Conservation (phyloP, 208 protist species). For the Sergeia podlipaevii region DNA sequence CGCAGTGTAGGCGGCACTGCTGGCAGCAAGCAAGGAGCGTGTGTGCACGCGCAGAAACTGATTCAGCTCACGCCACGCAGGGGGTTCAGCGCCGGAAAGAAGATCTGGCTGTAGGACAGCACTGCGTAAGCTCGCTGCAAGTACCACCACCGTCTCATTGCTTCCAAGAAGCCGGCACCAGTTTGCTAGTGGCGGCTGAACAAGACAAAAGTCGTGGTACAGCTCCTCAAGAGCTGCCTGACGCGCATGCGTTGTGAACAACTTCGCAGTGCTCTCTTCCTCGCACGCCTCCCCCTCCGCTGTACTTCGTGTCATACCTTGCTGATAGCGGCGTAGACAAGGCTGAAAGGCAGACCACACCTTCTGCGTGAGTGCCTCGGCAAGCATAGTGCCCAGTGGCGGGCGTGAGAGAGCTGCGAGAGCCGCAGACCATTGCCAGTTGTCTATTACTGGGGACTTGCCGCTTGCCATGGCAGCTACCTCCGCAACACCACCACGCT, state of each 20-base stretch:
- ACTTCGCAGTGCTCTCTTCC: no score
- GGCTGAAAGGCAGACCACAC: slow-evolving; percentile 12
- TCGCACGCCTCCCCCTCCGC: no score
- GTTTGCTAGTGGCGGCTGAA: slow-evolving; percentile 25
- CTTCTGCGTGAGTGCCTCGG: slow-evolving; percentile 18
- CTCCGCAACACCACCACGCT: not conserved
- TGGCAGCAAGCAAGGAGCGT: slow-evolving; percentile 9
- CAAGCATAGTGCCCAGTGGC: slow-evolving; percentile 17
- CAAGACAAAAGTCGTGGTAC: slow-evolving; percentile 20
- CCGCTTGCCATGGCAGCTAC: no score
- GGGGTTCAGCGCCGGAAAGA: slow-evolving; percentile 50
- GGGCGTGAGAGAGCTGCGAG: slow-evolving; percentile 14
- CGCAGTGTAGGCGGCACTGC: no score
- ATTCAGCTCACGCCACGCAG: slow-evolving; percentile 37
- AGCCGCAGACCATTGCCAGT: slow-evolving; percentile 15
- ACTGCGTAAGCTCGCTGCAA: slow-evolving; percentile 54
- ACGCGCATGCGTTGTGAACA: no score
- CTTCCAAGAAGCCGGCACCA: slow-evolving; percentile 47
- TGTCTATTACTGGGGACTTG: no score
- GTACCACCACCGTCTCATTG: slow-evolving; percentile 18
- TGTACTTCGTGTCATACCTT: not conserved
- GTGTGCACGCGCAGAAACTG: slow-evolving; percentile 46
- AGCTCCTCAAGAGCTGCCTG: slow-evolving; percentile 31
- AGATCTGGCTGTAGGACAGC: slow-evolving; percentile 60
- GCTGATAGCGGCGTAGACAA: slow-evolving; percentile 15